Base-by-base conservation (phyloP, 352 stramenopile species). In the Globisporangium perplexum region DNA sequence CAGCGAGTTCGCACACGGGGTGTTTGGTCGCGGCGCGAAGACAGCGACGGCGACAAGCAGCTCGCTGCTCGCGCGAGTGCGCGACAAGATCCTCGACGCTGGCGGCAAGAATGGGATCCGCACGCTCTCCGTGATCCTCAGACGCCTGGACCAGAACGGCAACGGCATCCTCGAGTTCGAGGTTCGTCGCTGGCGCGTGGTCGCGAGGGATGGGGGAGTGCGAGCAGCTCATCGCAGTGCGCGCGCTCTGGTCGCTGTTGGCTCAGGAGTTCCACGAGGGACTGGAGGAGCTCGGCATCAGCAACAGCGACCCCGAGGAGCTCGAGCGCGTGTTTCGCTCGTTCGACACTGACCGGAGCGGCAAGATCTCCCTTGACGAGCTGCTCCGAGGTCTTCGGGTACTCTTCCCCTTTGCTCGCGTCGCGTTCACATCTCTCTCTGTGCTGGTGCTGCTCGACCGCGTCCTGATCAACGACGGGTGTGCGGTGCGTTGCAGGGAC, bases 321-420 rank as follows among this genome's bases (percentile, higher is more conserved):
- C 36, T 90, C 7, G 64, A 79, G 20, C 68, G 63, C 20, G 66
- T 79, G 0, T 94, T 96, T 47, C 56, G 69, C 2, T 70, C 69
- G 54, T 96, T 96, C 39, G 90, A 97, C 63, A 55, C 66, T 35
- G 86, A 97, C 57, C 54, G 71, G 43, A 93, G 81, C 52, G 89
- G 88, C 14, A 77, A 72, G 28, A 88, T 97, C 55, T 92, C 83
- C 7, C 71, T 94, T 22, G 77, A 95, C 28, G 92, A 98, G 57
- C 88, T 98, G 33, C 72, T 98, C 55, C 76, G 86, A 23, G 88
- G 81, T 4, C 68, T 97, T 20, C 69, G 86, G 38, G 86, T 88
- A 58, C 47, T 65, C 10, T 11, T 12, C 14, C 31, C 14, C 15
- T 11, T 11, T 12, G 7, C 31, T 8, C 12, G 31, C 31, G 11